Evolutionary conservation across 345 rosid genomes (phyloP).

Genomic region (Draba incana): DNA sequence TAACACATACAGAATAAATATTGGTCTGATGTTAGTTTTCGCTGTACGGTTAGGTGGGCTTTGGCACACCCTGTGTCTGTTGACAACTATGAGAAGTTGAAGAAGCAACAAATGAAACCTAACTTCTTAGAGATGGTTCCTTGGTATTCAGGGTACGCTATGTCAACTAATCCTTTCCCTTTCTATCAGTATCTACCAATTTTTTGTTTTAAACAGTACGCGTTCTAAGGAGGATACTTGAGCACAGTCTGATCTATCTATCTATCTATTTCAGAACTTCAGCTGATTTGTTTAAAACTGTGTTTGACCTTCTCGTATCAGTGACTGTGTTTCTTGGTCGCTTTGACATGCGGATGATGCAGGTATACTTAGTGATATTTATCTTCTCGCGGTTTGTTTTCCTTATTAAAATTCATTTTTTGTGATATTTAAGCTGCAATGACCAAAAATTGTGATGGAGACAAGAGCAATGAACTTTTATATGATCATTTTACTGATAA

Average conservation of each 20-base stretch:
- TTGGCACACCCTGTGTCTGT: conserved; percentile 79
- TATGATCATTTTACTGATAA: conserved; percentile 73
- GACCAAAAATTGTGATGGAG: conserved; percentile 59
- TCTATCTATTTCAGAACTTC: conserved; percentile 73
- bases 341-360: conserved; percentile 99
- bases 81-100: conserved; percentile 67
- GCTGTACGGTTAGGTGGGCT: conserved; percentile 74
- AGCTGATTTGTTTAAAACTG: conserved; percentile 93
- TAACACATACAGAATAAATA: background rate
- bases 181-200: background rate
- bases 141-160: conserved; percentile 88
- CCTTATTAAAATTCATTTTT: background rate
- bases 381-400: background rate
- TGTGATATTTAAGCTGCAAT: conserved; percentile 70
- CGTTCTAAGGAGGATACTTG: conserved; percentile 2
- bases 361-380: conserved; percentile 47
- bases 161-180: conserved; percentile 10
- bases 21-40: background rate
- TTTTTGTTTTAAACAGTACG: background rate
- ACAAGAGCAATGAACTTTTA: conserved; percentile 54
- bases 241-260: conserved; percentile 25
- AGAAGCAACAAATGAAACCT: conserved; percentile 83
- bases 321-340: conserved; percentile 93
- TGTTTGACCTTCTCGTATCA: conserved; percentile 91
- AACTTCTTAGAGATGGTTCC: conserved; percentile 97